Conservation (phyloP, 192 early-diverging fungal species). For the Physocladia obscura region DNA sequence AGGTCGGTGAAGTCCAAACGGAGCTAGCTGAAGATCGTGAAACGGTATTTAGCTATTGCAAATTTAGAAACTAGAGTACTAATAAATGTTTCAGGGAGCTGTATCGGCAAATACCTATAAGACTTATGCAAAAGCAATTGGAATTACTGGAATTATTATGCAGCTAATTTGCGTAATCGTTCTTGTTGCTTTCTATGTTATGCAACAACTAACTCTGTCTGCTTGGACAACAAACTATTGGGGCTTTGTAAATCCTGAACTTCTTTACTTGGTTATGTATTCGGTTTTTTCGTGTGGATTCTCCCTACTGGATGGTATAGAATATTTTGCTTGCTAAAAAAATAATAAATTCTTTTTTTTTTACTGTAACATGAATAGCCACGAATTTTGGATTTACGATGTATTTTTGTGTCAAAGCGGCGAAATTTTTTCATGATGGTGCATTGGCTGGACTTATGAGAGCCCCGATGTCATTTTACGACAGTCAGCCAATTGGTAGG, state of each 20-base stretch:
- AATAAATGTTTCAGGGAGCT: too few species aligned
- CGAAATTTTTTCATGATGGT: slow-evolving; percentile 50
- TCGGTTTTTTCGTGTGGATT: not conserved
- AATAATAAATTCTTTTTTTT: too few species aligned
- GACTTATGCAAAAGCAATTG: not conserved
- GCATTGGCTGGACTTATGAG: slow-evolving; percentile 45
- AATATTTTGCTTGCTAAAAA: too few species aligned
- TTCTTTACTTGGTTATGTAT: slow-evolving; percentile 1
- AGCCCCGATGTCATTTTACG: slow-evolving; percentile 49
- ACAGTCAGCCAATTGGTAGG: slow-evolving; percentile 34
- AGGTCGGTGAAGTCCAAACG: too few species aligned
- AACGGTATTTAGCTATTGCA: not conserved
- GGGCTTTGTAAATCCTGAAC: not conserved
- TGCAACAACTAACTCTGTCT: slow-evolving; percentile 8
- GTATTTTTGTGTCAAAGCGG: slow-evolving; percentile 33
- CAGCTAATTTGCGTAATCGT: not conserved
- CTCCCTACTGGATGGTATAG: not conserved
- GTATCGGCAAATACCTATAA: slow-evolving; percentile 9
- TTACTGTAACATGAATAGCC: too few species aligned
- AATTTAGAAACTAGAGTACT: too few species aligned
- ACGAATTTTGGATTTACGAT: not conserved
- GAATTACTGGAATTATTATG: not conserved
- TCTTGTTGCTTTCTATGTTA: not conserved
- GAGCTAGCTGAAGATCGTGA: slow-evolving; percentile 6
- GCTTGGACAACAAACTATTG: slow-evolving; percentile 14